Evolutionary conservation across 2,329 filamentous ascomycete genomes (phyloP), one percentile per base, ranked within the genome.

Genomic region (Calonectria fujianensis): DNA sequence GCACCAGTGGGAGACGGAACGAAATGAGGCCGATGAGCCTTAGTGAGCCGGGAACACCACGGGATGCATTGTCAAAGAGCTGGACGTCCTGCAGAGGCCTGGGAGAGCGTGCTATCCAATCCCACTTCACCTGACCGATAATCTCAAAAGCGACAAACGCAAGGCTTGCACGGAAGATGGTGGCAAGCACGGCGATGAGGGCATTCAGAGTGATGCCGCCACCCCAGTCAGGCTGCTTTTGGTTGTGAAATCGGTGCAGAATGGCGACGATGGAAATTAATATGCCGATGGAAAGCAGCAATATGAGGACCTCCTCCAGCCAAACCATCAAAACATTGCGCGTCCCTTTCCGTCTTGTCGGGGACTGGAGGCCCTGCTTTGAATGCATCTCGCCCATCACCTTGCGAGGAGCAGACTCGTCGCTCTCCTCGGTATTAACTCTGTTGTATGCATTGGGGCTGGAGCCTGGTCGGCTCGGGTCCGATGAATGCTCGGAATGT

Each of bases 41-140:
- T 4, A 61, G 2, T 5, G 57, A 61, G 4, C 57, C 57, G 9
- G 35, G 57, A 29, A 61, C 35, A 9, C 57, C 57, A n/a, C 57
- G 57, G 14, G 57, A 41, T 3, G 57, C 57, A 14, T 61, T 61
- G n/a, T 61, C 57, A 11, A 61, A 61, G 27, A 61, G 57, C 20
- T 61, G 57, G 6, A 61, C n/a, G 27, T 61, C 57, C 13, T 27
- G n/a, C 35, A 61, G n/a, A 27, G 57, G 32, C 10, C 57, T 24
- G 9, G 57, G 57, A 41, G 57, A 41, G 35, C 57, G 57, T 13
- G 57, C 37, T 29, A 61, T 29, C 57, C 57, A 61, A 29, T 61
- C 57, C 57, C 57, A 61, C 29, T 61, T 61, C 7, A 61, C 16
- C 35, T 61, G 57, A 5, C 57, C 57, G 24, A 61, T 61, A 24